These are phyloP conservation scores for Bacterosira constricta DNA, from an alignment of 108 stramenopile genomes.

Conservation along the genomic window DNA sequence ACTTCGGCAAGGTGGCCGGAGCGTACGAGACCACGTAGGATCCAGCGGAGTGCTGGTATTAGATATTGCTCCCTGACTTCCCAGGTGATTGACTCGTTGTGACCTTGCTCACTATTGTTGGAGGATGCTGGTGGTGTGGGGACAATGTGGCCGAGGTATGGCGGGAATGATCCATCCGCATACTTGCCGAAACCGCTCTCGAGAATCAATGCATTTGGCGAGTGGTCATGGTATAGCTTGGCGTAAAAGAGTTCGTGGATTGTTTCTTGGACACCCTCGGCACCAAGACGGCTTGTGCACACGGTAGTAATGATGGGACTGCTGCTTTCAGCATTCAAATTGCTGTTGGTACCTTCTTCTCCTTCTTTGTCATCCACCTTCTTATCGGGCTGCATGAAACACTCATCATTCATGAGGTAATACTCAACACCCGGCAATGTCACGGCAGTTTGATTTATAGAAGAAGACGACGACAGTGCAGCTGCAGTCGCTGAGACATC, in stretches of 20 bases:
- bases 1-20: constrained; percentile 78
- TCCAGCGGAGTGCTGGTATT: constrained; percentile 81
- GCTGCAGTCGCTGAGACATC: neutral
- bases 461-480: neutral
- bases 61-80: constrained; percentile 76
- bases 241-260: constrained; percentile 76
- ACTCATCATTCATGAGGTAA: constrained; percentile 28
- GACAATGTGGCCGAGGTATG: constrained; percentile 80
- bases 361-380: neutral
- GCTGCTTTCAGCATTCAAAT: neutral
- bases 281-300: constrained; percentile 53
- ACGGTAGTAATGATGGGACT: constrained; percentile 5
- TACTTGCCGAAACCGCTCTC: constrained; percentile 50
- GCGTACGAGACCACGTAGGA: constrained; percentile 77
- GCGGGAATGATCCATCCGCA: constrained; percentile 74
- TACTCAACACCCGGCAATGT: constrained; percentile 36
- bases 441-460: constrained; percentile 5
- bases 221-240: constrained; percentile 56
- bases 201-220: constrained; percentile 36
- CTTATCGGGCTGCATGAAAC: neutral
- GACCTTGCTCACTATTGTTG: neutral
- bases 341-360: neutral
- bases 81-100: constrained; percentile 56
- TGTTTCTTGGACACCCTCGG: constrained; percentile 64
- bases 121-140: constrained; percentile 19